Conservation (phyloP, 108 stramenopile species). For the Discostella stelligeroides region DNA sequence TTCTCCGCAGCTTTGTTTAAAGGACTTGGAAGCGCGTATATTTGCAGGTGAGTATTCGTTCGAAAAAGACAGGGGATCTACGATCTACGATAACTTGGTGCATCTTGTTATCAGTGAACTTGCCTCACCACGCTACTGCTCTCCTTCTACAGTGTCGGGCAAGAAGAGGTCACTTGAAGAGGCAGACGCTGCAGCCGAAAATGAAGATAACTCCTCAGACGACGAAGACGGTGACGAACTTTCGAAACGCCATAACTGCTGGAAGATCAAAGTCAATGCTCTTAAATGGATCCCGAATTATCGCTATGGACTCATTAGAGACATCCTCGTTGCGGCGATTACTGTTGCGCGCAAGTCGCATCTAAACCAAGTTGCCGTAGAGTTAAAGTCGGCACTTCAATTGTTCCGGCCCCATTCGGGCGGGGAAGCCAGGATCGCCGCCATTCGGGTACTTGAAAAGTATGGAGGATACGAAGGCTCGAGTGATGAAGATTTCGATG, state of each 20-base stretch:
- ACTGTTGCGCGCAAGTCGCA: constrained; percentile 81
- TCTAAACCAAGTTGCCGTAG: constrained; percentile 63
- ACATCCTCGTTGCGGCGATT: constrained; percentile 70
- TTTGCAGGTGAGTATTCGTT: constrained; percentile 27
- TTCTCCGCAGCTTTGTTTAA: constrained; percentile 17
- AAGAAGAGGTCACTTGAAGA: constrained; percentile 65
- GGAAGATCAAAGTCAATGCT: constrained; percentile 75
- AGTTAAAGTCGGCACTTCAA: constrained; percentile 66
- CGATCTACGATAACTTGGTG: no score
- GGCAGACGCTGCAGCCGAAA: constrained; percentile 69
- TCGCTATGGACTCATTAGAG: constrained; percentile 57
- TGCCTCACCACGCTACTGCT: constrained; percentile 1
- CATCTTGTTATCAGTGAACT: constrained; percentile 60
- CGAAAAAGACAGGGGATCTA: no score
- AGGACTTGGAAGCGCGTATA: constrained; percentile 41
- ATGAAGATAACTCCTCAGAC: constrained; percentile 54
- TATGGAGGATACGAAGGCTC: constrained; percentile 69
- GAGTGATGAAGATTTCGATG: constrained; percentile 61
- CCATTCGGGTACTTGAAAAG: constrained; percentile 63
- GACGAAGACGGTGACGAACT: constrained; percentile 54
- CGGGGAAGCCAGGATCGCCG: constrained; percentile 64
- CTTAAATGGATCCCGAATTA: constrained; percentile 55
- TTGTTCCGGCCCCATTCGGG: constrained; percentile 68
- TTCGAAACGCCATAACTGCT: constrained; percentile 50
- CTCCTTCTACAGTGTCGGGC: constrained; percentile 48